Conservation (phyloP, 164 flowering plant genomes). For the Saururus chinensis region DNA sequence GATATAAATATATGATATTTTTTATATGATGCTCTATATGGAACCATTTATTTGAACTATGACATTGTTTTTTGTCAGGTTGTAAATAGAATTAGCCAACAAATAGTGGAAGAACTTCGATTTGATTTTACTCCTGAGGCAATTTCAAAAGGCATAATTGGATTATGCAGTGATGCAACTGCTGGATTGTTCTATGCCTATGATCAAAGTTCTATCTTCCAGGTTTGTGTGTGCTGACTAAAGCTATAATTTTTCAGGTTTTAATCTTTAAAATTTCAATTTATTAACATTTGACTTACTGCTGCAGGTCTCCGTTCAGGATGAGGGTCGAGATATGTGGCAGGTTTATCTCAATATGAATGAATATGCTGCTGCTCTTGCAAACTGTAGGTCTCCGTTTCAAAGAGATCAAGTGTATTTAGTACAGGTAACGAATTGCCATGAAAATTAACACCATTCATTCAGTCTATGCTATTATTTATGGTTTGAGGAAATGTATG, state of each 20-base stretch:
- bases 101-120: slow-evolving; percentile 84
- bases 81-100: slow-evolving; percentile 86
- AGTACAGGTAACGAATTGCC: slow-evolving; percentile 47
- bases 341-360: slow-evolving; percentile 88
- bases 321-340: slow-evolving; percentile 99
- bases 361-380: slow-evolving; percentile 81
- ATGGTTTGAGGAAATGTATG: too few species aligned
- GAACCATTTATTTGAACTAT: background rate
- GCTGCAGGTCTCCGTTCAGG: slow-evolving; percentile 89
- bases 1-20: background rate
- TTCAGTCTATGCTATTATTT: too few species aligned
- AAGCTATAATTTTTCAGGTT: background rate
- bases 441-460: background rate
- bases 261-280: slow-evolving; percentile 3
- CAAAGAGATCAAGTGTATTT: slow-evolving; percentile 94
- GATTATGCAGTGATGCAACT: slow-evolving; percentile 96
- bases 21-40: background rate
- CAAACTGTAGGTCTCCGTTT: slow-evolving; percentile 75
- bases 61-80: slow-evolving; percentile 37
- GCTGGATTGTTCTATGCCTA: slow-evolving; percentile 97
- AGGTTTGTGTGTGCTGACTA: slow-evolving; percentile 35
- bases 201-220: slow-evolving; percentile 88
- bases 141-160: slow-evolving; percentile 72
- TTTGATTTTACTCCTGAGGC: slow-evolving; percentile 80
- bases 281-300: slow-evolving; percentile 8